Percentiles rank a stretch among this genome's conserved stretches.
These are phyloP conservation scores for Taiozyma sp. DNA, from an alignment of 1,139 yeast species.

Conservation along the genomic window DNA sequence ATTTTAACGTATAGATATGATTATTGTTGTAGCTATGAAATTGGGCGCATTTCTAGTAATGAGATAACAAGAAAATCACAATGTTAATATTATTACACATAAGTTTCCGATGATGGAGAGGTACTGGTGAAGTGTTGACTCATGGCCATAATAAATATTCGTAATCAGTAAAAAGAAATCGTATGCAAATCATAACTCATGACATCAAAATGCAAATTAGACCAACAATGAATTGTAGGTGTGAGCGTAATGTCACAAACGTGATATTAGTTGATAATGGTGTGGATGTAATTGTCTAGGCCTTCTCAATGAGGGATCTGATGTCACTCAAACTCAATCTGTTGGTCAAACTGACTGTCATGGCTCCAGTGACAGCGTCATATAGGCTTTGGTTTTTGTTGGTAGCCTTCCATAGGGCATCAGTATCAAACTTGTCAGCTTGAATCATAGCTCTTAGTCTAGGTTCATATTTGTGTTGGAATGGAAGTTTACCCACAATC, in stretches of 20 bases:
- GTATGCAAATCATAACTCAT: not conserved
- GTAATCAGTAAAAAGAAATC: not conserved
- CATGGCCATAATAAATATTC: not conserved
- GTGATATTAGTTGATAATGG: not conserved
- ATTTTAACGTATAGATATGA: not conserved
- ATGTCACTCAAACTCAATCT: conserved; percentile 33
- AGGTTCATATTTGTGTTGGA: conserved; percentile 78
- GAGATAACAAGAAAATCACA: not conserved
- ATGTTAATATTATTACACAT: not conserved
- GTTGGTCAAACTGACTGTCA: conserved; percentile 43
- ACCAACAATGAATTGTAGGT: not conserved
- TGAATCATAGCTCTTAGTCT: conserved; percentile 66
- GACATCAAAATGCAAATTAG: not conserved
- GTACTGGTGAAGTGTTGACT: not conserved
- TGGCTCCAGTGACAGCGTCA: conserved; percentile 49
- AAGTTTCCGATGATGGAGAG: not conserved
- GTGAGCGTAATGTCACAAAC: not conserved
- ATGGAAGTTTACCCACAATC: conserved; percentile 72
- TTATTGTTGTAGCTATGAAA: not conserved
- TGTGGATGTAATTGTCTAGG: not conserved
- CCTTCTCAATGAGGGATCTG: not conserved
- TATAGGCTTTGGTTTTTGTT: conserved; percentile 28
- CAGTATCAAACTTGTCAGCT: conserved; percentile 54
- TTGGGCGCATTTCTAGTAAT: not conserved
- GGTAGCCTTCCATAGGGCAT: conserved; percentile 33